Evolutionary conservation across 768 basidiomycete genomes (phyloP).

Genomic region (Podaxis rugospora): DNA sequence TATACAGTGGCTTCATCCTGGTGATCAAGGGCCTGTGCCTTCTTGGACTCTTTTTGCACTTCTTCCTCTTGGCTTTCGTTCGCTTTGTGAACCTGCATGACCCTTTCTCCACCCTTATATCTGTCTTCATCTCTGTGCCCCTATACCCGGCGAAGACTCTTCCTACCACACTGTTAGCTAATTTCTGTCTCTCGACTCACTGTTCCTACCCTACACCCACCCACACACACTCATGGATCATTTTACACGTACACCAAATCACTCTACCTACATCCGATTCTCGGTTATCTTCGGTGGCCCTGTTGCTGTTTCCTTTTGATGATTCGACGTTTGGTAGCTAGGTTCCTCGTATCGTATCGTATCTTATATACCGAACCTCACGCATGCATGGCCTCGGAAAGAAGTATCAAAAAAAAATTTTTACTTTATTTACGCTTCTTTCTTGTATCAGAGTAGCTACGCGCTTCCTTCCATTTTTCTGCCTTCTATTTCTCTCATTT

Average conservation of each 20-base stretch:
- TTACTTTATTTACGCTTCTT: neutral
- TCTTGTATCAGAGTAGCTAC: neutral
- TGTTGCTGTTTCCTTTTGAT: neutral
- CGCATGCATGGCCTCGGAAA: neutral
- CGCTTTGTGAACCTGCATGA: slow-evolving; percentile 1
- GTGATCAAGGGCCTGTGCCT: neutral
- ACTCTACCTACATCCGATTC: slow-evolving; percentile 5
- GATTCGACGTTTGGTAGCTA: neutral
- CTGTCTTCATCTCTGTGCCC: neutral
- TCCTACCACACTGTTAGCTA: neutral
- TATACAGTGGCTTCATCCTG: neutral
- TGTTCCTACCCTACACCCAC: neutral
- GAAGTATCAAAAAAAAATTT: neutral
- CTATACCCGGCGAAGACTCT: slow-evolving; percentile 3
- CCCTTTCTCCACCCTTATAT: neutral
- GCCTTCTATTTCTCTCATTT: neutral
- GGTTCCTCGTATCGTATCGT: neutral
- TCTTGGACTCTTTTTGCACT: slow-evolving; percentile 1
- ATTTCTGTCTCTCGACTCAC: neutral
- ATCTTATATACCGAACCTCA: neutral
- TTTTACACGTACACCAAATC: slow-evolving; percentile 11
- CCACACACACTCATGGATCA: slow-evolving; percentile 6
- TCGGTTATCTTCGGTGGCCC: neutral
- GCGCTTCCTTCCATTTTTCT: neutral
- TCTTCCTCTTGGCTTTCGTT: neutral